These are phyloP conservation scores for Stephanodiscus minutulus DNA, from an alignment of 108 stramenopile genomes.

Conservation along the genomic window DNA sequence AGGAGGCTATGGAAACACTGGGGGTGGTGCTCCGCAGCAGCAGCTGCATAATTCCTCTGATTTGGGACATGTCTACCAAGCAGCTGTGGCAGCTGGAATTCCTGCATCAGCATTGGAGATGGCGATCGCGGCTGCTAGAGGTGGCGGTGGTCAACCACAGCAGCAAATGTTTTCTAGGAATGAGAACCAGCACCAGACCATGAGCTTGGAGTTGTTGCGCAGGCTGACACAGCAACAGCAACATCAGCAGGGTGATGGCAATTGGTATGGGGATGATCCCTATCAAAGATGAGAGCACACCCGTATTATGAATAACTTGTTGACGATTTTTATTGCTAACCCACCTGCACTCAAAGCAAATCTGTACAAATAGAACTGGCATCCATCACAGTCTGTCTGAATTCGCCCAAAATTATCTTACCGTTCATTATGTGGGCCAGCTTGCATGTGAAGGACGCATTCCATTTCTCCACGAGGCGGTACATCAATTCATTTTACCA, in stretches of 20 bases:
- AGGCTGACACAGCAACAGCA: conserved; percentile 18
- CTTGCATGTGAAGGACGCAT: no score
- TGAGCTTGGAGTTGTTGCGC: conserved; percentile 31
- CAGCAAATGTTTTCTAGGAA: conserved; percentile 8
- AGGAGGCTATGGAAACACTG: conserved; percentile 8
- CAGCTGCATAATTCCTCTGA: conserved; percentile 15
- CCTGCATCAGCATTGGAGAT: conserved; percentile 26
- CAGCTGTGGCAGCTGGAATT: conserved; percentile 32
- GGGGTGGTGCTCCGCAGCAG: conserved; percentile 10
- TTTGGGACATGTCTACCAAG: conserved; percentile 34
- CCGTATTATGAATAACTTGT: conserved; percentile 6
- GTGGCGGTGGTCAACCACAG: conserved; percentile 14
- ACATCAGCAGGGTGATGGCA: conserved; percentile 32
- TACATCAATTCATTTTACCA: no score
- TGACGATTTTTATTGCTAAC: no score
- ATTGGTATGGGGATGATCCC: conserved; percentile 25
- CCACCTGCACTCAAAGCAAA: no score
- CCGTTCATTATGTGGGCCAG: no score
- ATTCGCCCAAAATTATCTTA: no score
- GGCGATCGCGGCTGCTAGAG: conserved; percentile 12
- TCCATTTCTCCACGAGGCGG: no score
- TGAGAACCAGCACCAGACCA: conserved; percentile 14
- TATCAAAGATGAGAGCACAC: conserved; percentile 26
- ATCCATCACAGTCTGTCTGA: no score
- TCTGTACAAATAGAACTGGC: no score